Base-by-base conservation (phyloP, 768 basidiomycete genomes). In the Lactarius sp. region DNA sequence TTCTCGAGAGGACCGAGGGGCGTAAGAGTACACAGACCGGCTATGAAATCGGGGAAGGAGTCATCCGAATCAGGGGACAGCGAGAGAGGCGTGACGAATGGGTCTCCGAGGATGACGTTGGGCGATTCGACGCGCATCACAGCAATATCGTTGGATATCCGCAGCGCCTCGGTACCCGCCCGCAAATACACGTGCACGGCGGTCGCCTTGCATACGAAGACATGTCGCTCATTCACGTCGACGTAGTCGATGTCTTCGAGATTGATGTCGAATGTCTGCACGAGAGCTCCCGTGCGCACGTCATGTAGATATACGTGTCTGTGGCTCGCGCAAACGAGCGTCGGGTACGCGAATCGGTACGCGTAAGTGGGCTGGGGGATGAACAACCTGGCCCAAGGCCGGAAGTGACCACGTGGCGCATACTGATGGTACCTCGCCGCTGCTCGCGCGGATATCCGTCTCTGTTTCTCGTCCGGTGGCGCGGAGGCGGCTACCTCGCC, bases 321-420 rank as follows among this genome's bases (percentile, higher is more conserved):
- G 16, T 65, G 34, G 1, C 79, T 76, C 0, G 80, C 79, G 3
- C 83, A 81, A 2, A 88, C 73, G 7, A 92, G 75, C 12, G 79
- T 82, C 1, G 89, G 89, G 70, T 86, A 86, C 8, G 83, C 84
- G 62, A 89, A 82, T 16, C 87, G 81, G 72, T 81, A 90, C 0
- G 88, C 88, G 4, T 69, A 73, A 5, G 74, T 70, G 14, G n/a
- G 7, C 33, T 75, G 76, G 5, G 85, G 83, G 54, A 79, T 73
- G 4, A 70, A 70, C 12, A 91, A 73, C 27, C 85, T 72, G 0
- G 83, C 82, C 81, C 85, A 88, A 0, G 88, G 83, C 34, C 71
- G 75, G 70, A 91, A 90, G 56, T 80, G 81, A 0, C 85, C 86
- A 7, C 76, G 74, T 1, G 59, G 62, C 2, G 51, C 59, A 61